Conservation (phyloP, 768 basidiomycete genomes). For the Pilatotrama ljubarskyi region DNA sequence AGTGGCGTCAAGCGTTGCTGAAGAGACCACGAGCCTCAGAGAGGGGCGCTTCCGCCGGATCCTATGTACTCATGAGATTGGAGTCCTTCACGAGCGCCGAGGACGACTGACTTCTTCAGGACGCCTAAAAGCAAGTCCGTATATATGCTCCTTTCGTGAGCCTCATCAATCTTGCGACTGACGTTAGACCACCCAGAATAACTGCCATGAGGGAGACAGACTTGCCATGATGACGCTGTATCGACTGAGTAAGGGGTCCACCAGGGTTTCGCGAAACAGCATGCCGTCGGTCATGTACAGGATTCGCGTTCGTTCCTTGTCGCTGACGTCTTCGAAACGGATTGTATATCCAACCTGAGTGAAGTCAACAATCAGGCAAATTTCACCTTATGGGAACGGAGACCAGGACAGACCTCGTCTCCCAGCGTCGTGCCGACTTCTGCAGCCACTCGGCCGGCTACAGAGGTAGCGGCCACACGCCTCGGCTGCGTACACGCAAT, state of each 20-base stretch:
- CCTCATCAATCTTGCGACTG: constrained; percentile 82
- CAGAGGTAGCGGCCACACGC: constrained; percentile 92
- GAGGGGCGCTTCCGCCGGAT: constrained; percentile 90
- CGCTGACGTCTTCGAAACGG: constrained; percentile 91
- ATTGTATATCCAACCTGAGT: constrained; percentile 94
- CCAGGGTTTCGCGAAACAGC: constrained; percentile 90
- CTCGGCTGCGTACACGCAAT: constrained; percentile 94
- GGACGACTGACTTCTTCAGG: constrained; percentile 77
- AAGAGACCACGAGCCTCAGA: constrained; percentile 89
- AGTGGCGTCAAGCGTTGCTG: constrained; percentile 92
- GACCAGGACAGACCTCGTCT: constrained; percentile 62
- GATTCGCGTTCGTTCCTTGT: constrained; percentile 82
- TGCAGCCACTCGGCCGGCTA: constrained; percentile 87
- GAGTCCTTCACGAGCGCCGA: background rate
- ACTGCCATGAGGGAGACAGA: background rate
- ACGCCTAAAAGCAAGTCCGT: constrained; percentile 91
- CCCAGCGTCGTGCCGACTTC: constrained; percentile 89
- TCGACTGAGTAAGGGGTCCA: constrained; percentile 88
- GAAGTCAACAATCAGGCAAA: background rate
- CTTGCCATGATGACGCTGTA: constrained; percentile 94
- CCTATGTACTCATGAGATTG: constrained; percentile 42
- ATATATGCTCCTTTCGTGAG: constrained; percentile 94
- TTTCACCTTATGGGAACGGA: background rate
- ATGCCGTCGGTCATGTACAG: constrained; percentile 98
- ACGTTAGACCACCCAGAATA: constrained; percentile 23